Percentiles rank a stretch among this genome's conserved stretches.
phyloP scores from a whole-genome alignment of 106 monocot species.

The Dactylorhiza incarnata region DNA sequence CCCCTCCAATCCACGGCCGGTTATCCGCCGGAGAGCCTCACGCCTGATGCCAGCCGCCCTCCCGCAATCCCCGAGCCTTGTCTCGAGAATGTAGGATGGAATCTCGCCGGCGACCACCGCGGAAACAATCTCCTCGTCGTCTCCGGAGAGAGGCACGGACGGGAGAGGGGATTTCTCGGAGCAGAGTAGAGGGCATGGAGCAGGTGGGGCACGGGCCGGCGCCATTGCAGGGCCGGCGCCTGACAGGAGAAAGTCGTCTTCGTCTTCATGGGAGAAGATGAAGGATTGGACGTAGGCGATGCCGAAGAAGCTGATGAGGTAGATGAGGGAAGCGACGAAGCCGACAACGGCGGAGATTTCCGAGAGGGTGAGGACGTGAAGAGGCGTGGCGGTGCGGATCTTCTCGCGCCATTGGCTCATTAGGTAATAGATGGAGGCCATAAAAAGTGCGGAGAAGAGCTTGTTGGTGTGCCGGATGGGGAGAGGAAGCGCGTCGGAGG shows the following conservation, averaged over 20 bases:
- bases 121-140: constrained; percentile 51
- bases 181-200: constrained; percentile 3
- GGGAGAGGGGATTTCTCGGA: background rate
- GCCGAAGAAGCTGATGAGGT: constrained; percentile 69
- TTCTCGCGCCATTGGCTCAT: constrained; percentile 67
- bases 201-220: background rate
- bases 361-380: constrained; percentile 39
- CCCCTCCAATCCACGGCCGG: constrained; percentile 52
- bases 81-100: constrained; percentile 61
- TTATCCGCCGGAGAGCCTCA: constrained; percentile 60
- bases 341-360: constrained; percentile 54
- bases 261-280: constrained; percentile 33
- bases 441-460: constrained; percentile 54
- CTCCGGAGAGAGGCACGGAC: constrained; percentile 5
- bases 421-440: constrained; percentile 47
- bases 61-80: constrained; percentile 50
- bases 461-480: constrained; percentile 62
- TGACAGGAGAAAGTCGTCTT: constrained; percentile 19
- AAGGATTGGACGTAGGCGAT: constrained; percentile 51
- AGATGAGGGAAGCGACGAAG: constrained; percentile 60
- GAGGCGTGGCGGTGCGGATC: constrained; percentile 36
- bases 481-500: constrained; percentile 70
- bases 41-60: constrained; percentile 55
- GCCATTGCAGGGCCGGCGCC: background rate
- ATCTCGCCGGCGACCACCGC: constrained; percentile 44